Base-by-base conservation (phyloP, 2,329 filamentous ascomycete species). In the Alternaria sp. region DNA sequence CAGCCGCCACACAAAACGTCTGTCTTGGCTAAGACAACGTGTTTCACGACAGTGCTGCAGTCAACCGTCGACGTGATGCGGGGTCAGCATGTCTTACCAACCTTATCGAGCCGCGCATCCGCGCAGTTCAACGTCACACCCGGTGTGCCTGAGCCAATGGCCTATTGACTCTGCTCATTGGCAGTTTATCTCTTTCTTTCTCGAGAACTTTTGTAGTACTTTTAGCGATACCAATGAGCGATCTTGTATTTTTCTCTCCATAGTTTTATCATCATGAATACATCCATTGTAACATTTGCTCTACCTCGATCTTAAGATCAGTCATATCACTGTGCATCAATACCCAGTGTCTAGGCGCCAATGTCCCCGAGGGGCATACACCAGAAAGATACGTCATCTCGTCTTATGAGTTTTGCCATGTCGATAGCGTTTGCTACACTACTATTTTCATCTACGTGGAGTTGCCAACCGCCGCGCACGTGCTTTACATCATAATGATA, bases 1-100 rank as follows among this genome's bases (percentile, higher is more conserved):
- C 25, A 15, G 23, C 44, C n/a, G 15, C n/a, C 26, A 25, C 43
- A 26, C n/a, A 43, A 30, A 40, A 50, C 44, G 45, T 30, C 40
- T n/a, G 28, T 57, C 55, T 40, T 44, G 46, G 30, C n/a, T 26
- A 49, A 46, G 49, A 47, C 30, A 61, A 15, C 36, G 21, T 44
- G 53, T 61, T 53, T 54, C 49, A 64, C 44, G 28, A 50, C 53
- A 50, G 47, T 36, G 32, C 57, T 47, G 57, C 53, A 40, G 55
- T 54, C 49, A 56, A 45, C 53, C 36, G 17, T 36, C 60, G 46
- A 23, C 12, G 21, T 49, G 45, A 45, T 59, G 56, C 25, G 57
- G 56, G 49, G 56, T 59, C 32, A 59, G 32, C 56, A 45, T 59
- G 60, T 55, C 45, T 62, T 23, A 51, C 32, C 23, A 26, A 44